Conservation (phyloP, 2,329 filamentous ascomycete genomes). For the Coleophoma cylindrospora region DNA sequence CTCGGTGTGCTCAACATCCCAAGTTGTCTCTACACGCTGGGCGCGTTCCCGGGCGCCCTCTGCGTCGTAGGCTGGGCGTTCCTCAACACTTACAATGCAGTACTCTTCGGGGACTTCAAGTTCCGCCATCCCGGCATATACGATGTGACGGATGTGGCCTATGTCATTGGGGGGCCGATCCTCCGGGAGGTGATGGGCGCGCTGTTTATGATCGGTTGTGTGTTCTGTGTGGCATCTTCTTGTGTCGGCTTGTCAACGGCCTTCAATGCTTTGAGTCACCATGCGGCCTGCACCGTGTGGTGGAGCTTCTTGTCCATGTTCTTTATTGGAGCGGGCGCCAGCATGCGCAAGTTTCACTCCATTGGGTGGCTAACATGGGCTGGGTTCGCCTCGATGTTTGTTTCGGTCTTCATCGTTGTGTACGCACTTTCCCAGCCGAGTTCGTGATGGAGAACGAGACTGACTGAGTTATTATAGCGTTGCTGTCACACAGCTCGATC, state of each 20-base stretch:
- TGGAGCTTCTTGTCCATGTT: slow-evolving; percentile 48
- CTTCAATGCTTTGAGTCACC: slow-evolving; percentile 53
- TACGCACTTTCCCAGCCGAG: neutral
- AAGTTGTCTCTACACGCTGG: slow-evolving; percentile 35
- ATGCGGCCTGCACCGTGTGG: slow-evolving; percentile 54
- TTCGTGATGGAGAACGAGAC: too few relatives aligned
- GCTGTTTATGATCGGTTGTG: slow-evolving; percentile 52
- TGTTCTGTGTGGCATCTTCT: slow-evolving; percentile 50
- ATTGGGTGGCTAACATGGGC: slow-evolving; percentile 58
- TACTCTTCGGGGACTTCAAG: slow-evolving; percentile 45
- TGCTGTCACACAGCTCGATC: slow-evolving; percentile 49
- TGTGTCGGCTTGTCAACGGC: slow-evolving; percentile 54
- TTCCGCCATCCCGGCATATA: slow-evolving; percentile 45
- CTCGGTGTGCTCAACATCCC: slow-evolving; percentile 38
- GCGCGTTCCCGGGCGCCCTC: slow-evolving; percentile 35
- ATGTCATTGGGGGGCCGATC: slow-evolving; percentile 46
- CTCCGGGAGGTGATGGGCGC: slow-evolving; percentile 47
- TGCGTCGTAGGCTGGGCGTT: slow-evolving; percentile 34
- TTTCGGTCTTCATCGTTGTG: slow-evolving; percentile 46
- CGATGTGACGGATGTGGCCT: slow-evolving; percentile 52
- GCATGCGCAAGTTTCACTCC: slow-evolving; percentile 53
- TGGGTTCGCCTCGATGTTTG: slow-evolving; percentile 53
- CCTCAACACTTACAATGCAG: slow-evolving; percentile 28
- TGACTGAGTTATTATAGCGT: slow-evolving; percentile 22
- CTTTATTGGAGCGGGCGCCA: slow-evolving; percentile 42